Evolutionary conservation across 345 rosid genomes (phyloP), one percentile per base, ranked within the genome.

Genomic region (Lenwebbia sp.): DNA sequence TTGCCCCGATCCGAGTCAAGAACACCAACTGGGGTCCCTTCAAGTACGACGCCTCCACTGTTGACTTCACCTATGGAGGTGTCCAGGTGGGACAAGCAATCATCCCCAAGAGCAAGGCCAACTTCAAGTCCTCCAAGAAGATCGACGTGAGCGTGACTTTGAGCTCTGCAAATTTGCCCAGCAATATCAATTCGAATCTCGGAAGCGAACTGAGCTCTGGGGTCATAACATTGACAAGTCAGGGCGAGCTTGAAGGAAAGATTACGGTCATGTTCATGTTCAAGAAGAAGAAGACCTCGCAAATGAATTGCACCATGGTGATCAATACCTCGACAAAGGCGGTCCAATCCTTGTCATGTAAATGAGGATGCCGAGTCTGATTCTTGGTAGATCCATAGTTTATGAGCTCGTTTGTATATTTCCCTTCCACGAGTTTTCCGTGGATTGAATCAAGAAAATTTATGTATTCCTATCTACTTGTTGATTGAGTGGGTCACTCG

Each of bases 1-100:
- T 83, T 44, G 83, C 85, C 30, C 86, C 87, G 41, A 50, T 88
- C 58, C 81, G 83, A 62, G 21, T 88, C 75, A 86, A 86, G 86
- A 88, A 88, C 86, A 49, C 86, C 82, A 88, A 88, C 53, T 87
- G 85, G 83, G 89, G 89, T 28, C 86, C 82, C 52, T 87, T 76
- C 76, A 87, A 75, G 83, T 88, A 81, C 53, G 89, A 85, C 15
- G 74, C 62, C 15, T 62, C 85, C 81, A 85, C 82, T 12, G 85
- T 86, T n/a, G 21, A 14, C 53, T 84, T 88, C 82, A 51, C 83
- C 7, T 88, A 88, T 58, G 84, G 51, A 5, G 88, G 88, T 13
- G 57, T 41, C 47, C 30, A 23, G 14, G 90, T 88, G 15, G 90
- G 88, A 44, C 30, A 19, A 65, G 83, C 55, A 7, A 47, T 1